These are phyloP conservation scores for Metschnikowia arizonensis DNA, from an alignment of 805 yeast genomes.

Conservation along the genomic window DNA sequence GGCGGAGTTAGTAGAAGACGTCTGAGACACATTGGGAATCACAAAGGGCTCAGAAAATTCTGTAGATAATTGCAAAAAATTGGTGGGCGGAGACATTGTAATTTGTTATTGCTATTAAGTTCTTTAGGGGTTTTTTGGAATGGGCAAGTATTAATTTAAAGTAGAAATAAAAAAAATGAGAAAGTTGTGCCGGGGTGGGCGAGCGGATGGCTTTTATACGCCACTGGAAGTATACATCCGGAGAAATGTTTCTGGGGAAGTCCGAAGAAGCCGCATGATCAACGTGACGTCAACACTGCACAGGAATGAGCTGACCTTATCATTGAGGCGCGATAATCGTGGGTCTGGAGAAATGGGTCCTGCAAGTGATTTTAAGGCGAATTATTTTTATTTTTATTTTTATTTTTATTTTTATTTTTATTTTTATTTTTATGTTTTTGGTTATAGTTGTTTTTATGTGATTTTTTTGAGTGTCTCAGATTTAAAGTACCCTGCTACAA, in stretches of 20 bases:
- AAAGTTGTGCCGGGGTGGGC: background rate
- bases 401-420: too few species aligned
- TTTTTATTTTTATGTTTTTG: too few species aligned
- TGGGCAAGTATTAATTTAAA: background rate
- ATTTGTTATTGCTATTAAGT: too few species aligned
- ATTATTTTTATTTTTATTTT: too few species aligned
- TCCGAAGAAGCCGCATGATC: conserved; percentile 17
- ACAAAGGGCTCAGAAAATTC: conserved; percentile 60
- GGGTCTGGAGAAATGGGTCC: background rate
- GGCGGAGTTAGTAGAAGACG: conserved; percentile 21
- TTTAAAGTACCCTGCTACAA: too few species aligned
- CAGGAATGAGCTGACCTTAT: conserved; percentile 3
- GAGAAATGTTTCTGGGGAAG: conserved; percentile 15
- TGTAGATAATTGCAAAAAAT: conserved; percentile 53
- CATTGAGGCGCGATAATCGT: background rate
- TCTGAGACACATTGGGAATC: conserved; percentile 61
- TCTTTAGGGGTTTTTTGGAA: too few species aligned
- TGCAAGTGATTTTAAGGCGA: too few species aligned
- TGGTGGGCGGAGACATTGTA: conserved; percentile 18
- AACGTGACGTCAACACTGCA: conserved; percentile 15
- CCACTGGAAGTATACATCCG: conserved; percentile 21
- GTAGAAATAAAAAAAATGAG: background rate
- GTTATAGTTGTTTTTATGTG: too few species aligned
- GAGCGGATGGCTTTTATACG: conserved; percentile 10
- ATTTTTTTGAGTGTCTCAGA: too few species aligned